These are phyloP conservation scores for Penicillium sp. DNA, from an alignment of 2,329 filamentous ascomycete species.

Conservation along the genomic window DNA sequence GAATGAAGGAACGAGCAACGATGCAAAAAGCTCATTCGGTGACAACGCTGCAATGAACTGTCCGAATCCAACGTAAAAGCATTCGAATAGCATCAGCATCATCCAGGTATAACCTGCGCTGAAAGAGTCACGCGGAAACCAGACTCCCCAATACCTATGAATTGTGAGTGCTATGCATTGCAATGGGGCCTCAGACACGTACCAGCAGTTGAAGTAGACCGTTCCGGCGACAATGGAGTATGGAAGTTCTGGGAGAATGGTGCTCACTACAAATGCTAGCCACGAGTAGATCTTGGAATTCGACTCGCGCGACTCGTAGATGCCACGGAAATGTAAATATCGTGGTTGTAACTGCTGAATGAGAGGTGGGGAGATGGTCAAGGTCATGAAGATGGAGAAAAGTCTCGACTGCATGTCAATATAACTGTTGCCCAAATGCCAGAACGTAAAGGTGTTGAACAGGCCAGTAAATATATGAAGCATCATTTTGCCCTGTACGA, in stretches of 20 bases:
- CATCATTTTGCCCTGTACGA: conserved; percentile 61
- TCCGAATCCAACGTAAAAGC: conserved; percentile 66
- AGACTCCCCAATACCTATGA: conserved; percentile 55
- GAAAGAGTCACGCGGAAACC: conserved; percentile 58
- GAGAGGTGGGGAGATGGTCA: conserved; percentile 72
- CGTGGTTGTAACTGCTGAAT: conserved; percentile 77
- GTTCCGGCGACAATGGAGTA: conserved; percentile 67
- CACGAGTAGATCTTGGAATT: conserved; percentile 81
- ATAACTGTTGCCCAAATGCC: conserved; percentile 57
- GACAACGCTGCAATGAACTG: conserved; percentile 68
- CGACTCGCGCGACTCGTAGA: conserved; percentile 72
- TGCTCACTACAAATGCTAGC: conserved; percentile 67
- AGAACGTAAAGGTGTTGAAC: conserved; percentile 73
- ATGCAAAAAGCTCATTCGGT: conserved; percentile 67
- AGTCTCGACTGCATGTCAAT: conserved; percentile 70
- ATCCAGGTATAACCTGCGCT: conserved; percentile 64
- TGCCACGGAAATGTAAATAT: conserved; percentile 64
- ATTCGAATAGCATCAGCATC: conserved; percentile 65
- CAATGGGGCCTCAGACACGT: conserved; percentile 14
- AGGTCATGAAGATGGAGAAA: conserved; percentile 75
- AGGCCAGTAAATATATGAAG: conserved; percentile 64
- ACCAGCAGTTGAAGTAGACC: conserved; percentile 68
- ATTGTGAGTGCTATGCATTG: background rate
- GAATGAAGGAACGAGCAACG: conserved; percentile 67
- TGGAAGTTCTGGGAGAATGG: conserved; percentile 69